Evolutionary conservation across 768 basidiomycete genomes (phyloP).

Genomic region (Tylopilus vinaceipallidus): DNA sequence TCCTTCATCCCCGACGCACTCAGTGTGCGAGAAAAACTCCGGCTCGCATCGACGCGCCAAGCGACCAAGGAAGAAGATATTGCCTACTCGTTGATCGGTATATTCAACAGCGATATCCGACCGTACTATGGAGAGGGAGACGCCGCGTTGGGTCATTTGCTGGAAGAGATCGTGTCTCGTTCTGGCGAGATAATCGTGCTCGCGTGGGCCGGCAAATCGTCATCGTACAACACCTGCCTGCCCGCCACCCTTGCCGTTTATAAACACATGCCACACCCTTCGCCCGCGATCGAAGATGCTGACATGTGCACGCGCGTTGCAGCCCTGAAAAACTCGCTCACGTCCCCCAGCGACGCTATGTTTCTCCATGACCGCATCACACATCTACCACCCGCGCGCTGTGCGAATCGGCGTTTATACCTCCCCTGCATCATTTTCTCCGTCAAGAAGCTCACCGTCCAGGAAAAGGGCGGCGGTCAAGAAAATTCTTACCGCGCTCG

Average conservation of each 20-base stretch:
- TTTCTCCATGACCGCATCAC: no score
- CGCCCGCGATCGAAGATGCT: not conserved
- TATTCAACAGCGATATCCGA: slow-evolving; percentile 11
- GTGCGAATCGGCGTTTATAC: no score
- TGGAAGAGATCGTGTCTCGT: slow-evolving; percentile 9
- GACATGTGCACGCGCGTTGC: not conserved
- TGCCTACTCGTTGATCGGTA: no score
- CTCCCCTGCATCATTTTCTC: no score
- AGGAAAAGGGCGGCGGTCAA: no score
- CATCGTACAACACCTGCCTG: slow-evolving; percentile 11
- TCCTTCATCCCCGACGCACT: slow-evolving; percentile 2
- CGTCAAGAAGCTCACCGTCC: no score
- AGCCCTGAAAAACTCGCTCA: not conserved
- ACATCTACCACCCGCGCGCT: no score
- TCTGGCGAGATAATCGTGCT: slow-evolving; percentile 1
- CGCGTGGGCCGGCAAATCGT: slow-evolving; percentile 5
- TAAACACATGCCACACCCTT: not conserved
- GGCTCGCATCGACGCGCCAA: slow-evolving; percentile 6
- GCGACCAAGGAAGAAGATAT: slow-evolving; percentile 5
- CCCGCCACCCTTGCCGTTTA: not conserved
- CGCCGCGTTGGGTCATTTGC: slow-evolving; percentile 1
- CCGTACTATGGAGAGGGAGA: slow-evolving; percentile 8
- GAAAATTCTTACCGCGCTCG: no score
- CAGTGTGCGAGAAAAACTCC: not conserved
- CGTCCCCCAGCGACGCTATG: not conserved